phyloP scores from a whole-genome alignment of 78 protist genomes.

The Tieghemostelium lacteum region DNA sequence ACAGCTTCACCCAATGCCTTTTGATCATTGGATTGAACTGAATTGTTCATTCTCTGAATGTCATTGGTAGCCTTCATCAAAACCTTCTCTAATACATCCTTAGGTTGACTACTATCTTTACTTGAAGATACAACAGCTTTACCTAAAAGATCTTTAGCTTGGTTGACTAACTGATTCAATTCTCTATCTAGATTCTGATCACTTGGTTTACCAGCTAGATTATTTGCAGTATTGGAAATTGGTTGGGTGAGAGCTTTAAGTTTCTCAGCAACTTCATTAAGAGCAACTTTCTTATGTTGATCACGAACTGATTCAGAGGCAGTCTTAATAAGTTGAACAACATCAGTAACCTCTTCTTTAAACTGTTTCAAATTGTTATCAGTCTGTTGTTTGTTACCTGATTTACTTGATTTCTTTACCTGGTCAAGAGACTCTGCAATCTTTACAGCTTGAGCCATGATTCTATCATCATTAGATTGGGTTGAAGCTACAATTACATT shows the following conservation, averaged over 20 bases:
- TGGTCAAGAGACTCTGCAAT: conserved; percentile 30
- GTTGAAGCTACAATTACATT: conserved; percentile 51
- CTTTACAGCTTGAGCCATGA: conserved; percentile 62
- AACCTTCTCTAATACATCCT: neutral
- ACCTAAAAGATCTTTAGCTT: conserved; percentile 53
- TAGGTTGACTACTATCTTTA: conserved; percentile 1
- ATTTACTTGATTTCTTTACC: conserved; percentile 1
- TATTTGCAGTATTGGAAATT: conserved; percentile 27
- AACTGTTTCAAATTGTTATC: conserved; percentile 37
- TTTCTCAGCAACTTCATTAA: conserved; percentile 71
- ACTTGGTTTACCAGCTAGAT: conserved; percentile 16
- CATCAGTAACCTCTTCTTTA: conserved; percentile 48
- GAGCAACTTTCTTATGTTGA: conserved; percentile 63
- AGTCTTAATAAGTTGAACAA: conserved; percentile 41
- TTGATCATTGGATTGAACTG: conserved; percentile 42
- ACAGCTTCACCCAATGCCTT: conserved; percentile 35
- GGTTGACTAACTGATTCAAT: conserved; percentile 4
- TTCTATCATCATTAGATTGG: conserved; percentile 37
- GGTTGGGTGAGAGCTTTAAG: conserved; percentile 46
- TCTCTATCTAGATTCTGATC: conserved; percentile 8
- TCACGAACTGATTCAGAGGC: conserved; percentile 38
- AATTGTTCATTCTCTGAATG: conserved; percentile 11
- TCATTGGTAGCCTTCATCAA: conserved; percentile 56
- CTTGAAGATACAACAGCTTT: conserved; percentile 29
- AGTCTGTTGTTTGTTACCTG: conserved; percentile 42